Evolutionary conservation across 495 filamentous ascomycete species (phyloP).

Genomic region (Hypomontagnella monticulosa): DNA sequence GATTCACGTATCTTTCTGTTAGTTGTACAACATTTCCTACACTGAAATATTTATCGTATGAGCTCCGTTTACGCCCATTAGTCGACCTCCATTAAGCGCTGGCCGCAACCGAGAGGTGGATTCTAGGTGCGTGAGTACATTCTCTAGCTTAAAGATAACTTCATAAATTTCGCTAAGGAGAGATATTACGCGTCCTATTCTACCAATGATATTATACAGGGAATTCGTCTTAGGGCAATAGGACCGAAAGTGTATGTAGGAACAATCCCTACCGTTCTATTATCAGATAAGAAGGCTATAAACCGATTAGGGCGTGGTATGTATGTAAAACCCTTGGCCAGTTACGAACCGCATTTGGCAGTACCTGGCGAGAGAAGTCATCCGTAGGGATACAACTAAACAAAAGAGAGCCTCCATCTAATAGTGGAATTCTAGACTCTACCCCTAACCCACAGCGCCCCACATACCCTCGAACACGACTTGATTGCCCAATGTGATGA

Average conservation of each 20-base stretch:
- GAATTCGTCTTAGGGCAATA: background rate
- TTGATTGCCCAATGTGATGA: slow-evolving; percentile 27
- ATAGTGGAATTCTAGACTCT: background rate
- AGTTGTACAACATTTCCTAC: no score
- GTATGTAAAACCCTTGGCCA: background rate
- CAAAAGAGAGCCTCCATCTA: no score
- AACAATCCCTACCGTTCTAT: background rate
- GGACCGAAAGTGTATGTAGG: background rate
- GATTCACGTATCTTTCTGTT: no score
- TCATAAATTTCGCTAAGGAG: slow-evolving; percentile 19
- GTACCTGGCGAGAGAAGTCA: background rate
- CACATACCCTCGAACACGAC: slow-evolving; percentile 16
- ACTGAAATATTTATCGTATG: no score
- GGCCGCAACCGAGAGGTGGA: no score
- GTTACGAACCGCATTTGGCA: background rate
- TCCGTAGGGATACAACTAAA: background rate
- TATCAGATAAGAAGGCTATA: background rate
- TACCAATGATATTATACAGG: background rate
- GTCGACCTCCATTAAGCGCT: no score
- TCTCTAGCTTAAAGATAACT: background rate
- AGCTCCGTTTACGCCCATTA: no score
- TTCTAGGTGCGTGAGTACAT: background rate
- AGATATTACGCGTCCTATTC: slow-evolving; percentile 13
- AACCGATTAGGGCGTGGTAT: background rate
- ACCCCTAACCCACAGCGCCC: slow-evolving; percentile 5